Evolutionary conservation across 192 early-diverging fungal species (phyloP).

Genomic region (Lunasporangiospora selenospora): DNA sequence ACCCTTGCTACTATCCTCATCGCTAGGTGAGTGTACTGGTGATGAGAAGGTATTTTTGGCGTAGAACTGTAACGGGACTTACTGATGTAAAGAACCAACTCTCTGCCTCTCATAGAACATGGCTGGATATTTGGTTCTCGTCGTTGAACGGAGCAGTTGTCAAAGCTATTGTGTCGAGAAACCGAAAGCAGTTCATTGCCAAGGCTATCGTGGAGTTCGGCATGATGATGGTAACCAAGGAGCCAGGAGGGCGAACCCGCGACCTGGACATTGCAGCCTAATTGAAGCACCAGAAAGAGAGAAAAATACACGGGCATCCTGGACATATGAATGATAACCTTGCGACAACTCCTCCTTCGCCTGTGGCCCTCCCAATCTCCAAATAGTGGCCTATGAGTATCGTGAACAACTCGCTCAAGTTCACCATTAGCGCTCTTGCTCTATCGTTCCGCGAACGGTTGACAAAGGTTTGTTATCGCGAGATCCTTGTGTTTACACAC

Average conservation of each 20-base stretch:
- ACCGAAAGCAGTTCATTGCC: slow-evolving; percentile 64
- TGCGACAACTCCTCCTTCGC: too few species aligned
- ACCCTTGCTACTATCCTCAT: slow-evolving; percentile 60
- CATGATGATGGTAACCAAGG: slow-evolving; percentile 65
- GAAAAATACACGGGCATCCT: too few species aligned
- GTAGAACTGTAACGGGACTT: too few species aligned
- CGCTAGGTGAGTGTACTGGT: slow-evolving; percentile 37
- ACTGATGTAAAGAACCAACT: too few species aligned
- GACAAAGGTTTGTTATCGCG: too few species aligned
- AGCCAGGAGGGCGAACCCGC: too few species aligned
- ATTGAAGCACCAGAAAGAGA: too few species aligned
- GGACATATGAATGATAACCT: too few species aligned
- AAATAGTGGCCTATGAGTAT: slow-evolving; percentile 68
- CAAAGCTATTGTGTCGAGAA: slow-evolving; percentile 75
- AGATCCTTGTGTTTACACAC: too few species aligned
- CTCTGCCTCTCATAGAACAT: slow-evolving; percentile 51
- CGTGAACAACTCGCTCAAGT: slow-evolving; percentile 68
- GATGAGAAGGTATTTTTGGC: too few species aligned
- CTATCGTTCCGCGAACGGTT: slow-evolving; percentile 63
- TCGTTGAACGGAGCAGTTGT: slow-evolving; percentile 75
- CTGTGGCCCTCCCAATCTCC: not conserved
- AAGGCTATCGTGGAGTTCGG: slow-evolving; percentile 71
- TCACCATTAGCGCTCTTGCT: slow-evolving; percentile 61
- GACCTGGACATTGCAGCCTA: too few species aligned
- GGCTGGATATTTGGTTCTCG: slow-evolving; percentile 70